Conservation (phyloP, 1,284 basidiomycete species). For the Anthracocystis setariae region DNA sequence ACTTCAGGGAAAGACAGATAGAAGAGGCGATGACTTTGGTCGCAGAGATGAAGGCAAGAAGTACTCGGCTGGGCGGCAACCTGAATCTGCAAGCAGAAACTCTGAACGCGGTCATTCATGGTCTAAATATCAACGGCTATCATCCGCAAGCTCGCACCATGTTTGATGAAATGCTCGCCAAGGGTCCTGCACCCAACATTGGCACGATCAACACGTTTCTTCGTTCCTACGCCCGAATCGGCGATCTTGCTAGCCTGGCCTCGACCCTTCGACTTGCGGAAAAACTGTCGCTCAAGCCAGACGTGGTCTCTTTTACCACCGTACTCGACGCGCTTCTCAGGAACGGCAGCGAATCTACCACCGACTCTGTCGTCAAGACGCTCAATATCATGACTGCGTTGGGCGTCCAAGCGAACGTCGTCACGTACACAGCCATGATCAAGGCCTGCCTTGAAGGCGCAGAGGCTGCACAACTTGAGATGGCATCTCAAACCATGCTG, state of each 20-base stretch:
- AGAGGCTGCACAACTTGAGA: conserved; percentile 28
- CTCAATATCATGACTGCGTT: conserved; percentile 52
- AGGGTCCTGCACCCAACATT: conserved; percentile 52
- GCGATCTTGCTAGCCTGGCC: conserved; percentile 39
- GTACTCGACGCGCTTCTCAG: conserved; percentile 58
- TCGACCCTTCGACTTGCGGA: conserved; percentile 41
- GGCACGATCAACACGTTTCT: conserved; percentile 59
- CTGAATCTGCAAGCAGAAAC: conserved; percentile 46
- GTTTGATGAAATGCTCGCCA: conserved; percentile 46
- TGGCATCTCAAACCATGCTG: conserved; percentile 19
- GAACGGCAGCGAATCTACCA: conserved; percentile 38
- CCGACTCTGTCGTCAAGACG: conserved; percentile 36
- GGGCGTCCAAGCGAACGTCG: conserved; percentile 49
- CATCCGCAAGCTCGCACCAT: conserved; percentile 35
- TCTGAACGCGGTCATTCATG: conserved; percentile 56
- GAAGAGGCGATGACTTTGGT: conserved; percentile 48
- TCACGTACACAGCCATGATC: conserved; percentile 62
- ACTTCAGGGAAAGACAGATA: conserved; percentile 29
- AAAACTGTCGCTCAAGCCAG: conserved; percentile 40
- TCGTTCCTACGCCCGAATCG: conserved; percentile 43
- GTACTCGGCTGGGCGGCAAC: conserved; percentile 13
- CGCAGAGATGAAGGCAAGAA: conserved; percentile 26
- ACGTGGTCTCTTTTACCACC: conserved; percentile 61
- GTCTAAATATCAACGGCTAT: conserved; percentile 33
- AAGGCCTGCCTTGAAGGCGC: conserved; percentile 53